Evolutionary conservation across 495 filamentous ascomycete species (phyloP), one percentile per base, ranked within the genome.

Genomic region (Xylaria castorea): DNA sequence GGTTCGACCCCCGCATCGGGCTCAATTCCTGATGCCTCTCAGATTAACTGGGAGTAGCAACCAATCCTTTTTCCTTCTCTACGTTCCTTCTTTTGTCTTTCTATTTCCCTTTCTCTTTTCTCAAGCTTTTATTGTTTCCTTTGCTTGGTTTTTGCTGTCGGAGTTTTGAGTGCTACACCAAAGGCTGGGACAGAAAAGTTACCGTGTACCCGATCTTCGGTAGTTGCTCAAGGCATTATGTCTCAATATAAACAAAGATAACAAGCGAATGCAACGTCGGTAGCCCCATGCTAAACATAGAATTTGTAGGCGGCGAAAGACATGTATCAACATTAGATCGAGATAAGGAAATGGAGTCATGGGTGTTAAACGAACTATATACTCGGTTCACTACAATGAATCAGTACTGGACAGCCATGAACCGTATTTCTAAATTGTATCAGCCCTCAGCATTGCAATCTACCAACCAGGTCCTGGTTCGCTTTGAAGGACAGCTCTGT

Each of bases 1-100:
- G 51, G 66, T 68, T 58, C 80, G 80, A 82, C 78, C 80, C 80
- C 80, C 80, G 80, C 80, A 77, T 80, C 70, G 78, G 80, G 80
- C 80, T 82, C 78, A 81, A 81, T 81, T 81, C 79, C 79, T 76
- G 73, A 78, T 79, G 77, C 74, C 67, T 75, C 72, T 42, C 50
- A 51, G 22, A 40, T 58, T 14, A 4, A 46, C 66, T 58, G 22
- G 25, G 50, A 68, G 66, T 50, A 27, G 48, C 20, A 42, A 60
- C 66, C 66, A 12, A 0, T 27, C 6, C 60, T 68, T 68, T 42
- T 57, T 63, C 16, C 27, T 27, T 22, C 38, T 42, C 38, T 11
- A 9, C 11, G 6, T 16, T 9, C 20, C 32, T 27, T 22, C 0
- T 63, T 63, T n/a, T 40, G 11, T 20, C 20, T 50, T 48, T 27